Evolutionary conservation across 148 eudicot species (phyloP), one percentile per base, ranked within the genome.

Genomic region (Nepenthes gracilis): DNA sequence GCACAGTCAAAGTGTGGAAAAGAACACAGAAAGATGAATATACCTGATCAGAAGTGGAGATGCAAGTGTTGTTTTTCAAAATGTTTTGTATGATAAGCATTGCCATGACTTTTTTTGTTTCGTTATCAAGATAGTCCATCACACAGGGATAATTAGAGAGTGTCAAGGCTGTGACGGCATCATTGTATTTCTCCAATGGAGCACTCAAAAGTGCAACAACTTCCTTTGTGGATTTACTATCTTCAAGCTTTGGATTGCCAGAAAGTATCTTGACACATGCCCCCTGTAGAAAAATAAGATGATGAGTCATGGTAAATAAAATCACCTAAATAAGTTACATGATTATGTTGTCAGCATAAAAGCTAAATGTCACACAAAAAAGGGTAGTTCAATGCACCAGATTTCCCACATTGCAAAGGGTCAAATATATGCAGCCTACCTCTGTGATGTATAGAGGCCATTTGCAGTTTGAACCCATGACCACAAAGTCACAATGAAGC

Each of bases 151-250:
- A 94, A 75, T 94, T 94, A 61, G 92, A 89, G 62, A 94, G 95
- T 13, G 95, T 86, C 65, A 94, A 67, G 33, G 95, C 85, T 62
- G 99, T 86, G 66, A 86, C 99, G 68, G 88, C 86, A 65, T 94
- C 97, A 74, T 77, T 85, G 67, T 89, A 94, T 75, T 89, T 94
- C 70, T 94, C 99, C 71, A 94, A 60, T 53, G 99, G 99, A 71
- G 99, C 99, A 75, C 85, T 94, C 79, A 94, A 75, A 70, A 94
- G 99, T 23, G 97, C 94, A 68, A 94, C 95, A 69, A 94, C 87
- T 72, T 94, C 97, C 77, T 94, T 94, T 57, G 97, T 94, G 60
- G 95, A 95, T 83, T 64, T 81, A 72, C 80, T 84, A 64, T 89
- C 96, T 80, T 83, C 87, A 77, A 86, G 92, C 75, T 86, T 89